phyloP scores from a whole-genome alignment of 1,284 basidiomycete genomes.

The Ceratobasidium theobromae region DNA sequence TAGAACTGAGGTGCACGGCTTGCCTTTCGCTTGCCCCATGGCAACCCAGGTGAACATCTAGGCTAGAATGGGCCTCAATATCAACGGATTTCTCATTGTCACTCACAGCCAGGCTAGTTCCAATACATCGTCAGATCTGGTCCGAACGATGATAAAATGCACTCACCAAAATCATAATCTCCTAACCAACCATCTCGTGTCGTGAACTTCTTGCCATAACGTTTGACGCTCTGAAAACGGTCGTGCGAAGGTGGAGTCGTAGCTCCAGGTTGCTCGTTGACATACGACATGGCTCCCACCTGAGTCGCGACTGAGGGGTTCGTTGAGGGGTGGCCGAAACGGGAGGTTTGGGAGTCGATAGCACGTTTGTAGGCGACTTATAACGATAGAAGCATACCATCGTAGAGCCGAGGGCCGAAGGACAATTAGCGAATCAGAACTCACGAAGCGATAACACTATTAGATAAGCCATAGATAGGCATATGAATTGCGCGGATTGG shows the following conservation, averaged over 20 bases:
- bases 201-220: conserved; percentile 37
- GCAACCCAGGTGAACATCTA: conserved; percentile 57
- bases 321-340: conserved; percentile 8
- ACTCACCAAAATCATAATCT: conserved; percentile 74
- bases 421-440: conserved; percentile 17
- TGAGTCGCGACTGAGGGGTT: background rate
- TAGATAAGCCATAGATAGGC: background rate
- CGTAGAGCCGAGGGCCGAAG: conserved; percentile 27
- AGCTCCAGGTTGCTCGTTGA: conserved; percentile 10
- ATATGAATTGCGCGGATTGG: conserved; percentile 3
- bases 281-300: conserved; percentile 3
- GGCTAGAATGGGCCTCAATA: background rate
- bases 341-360: background rate
- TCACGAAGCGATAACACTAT: conserved; percentile 8
- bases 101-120: conserved; percentile 39
- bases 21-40: conserved; percentile 49
- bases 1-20: conserved; percentile 67
- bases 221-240: conserved; percentile 7
- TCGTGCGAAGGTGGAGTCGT: conserved; percentile 7
- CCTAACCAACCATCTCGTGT: conserved; percentile 58
- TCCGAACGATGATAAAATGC: conserved; percentile 39
- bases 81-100: conserved; percentile 4
- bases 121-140: background rate
- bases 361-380: background rate
- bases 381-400: conserved; percentile 1